These are phyloP conservation scores for Jasminum sambac DNA, from an alignment of 257 asterid species.

Conservation along the genomic window DNA sequence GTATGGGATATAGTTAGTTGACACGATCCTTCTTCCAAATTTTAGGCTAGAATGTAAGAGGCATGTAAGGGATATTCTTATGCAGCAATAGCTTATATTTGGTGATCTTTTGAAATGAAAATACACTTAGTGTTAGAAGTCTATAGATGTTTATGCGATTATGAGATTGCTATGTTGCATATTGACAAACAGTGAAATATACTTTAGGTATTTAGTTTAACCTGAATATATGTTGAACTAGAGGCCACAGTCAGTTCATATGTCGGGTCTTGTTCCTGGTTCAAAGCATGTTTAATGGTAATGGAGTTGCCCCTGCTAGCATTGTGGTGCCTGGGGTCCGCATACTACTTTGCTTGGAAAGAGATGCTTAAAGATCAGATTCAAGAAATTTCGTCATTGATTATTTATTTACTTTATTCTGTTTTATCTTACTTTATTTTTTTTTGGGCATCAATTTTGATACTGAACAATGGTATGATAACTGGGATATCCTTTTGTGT, in stretches of 20 bases:
- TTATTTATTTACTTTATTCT: too few species aligned
- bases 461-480: conserved; percentile 12
- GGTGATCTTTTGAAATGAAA: neutral
- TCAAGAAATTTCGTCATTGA: neutral
- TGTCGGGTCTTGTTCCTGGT: conserved; percentile 5
- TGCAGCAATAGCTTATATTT: neutral
- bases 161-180: neutral
- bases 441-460: conserved; percentile 3
- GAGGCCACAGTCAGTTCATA: neutral
- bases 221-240: neutral
- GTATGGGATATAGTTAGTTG: neutral
- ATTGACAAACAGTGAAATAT: neutral
- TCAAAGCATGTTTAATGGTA: neutral
- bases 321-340: neutral
- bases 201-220: neutral
- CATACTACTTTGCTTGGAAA: conserved; percentile 2
- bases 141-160: neutral
- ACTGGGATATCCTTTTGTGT: neutral
- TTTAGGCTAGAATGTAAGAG: neutral
- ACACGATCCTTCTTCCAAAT: neutral
- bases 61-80: neutral
- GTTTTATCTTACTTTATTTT: too few species aligned
- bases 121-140: neutral
- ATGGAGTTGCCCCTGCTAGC: conserved; percentile 16
- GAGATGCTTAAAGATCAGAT: conserved; percentile 8